Evolutionary conservation across 2,329 filamentous ascomycete genomes (phyloP), one percentile per base, ranked within the genome.

Genomic region (Verticillium alfalfae): DNA sequence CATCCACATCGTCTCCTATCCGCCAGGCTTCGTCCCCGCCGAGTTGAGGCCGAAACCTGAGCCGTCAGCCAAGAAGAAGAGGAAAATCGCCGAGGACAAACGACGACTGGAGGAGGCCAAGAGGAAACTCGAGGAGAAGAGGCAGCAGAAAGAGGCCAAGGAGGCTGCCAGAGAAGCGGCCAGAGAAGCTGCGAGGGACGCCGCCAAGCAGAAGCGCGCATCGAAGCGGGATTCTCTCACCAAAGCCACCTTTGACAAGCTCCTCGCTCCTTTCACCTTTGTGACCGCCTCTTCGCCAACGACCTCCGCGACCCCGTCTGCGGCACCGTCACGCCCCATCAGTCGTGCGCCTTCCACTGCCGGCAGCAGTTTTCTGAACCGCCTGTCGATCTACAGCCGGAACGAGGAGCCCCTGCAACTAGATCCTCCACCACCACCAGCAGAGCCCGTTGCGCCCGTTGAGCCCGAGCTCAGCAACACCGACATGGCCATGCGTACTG

Each of bases 1-100:
- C 41, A 78, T 78, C 61, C 76, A 78, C 69, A 76, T 78, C 60
- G 66, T 77, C 63, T 77, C 75, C 34, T 78, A 75, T 60, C 76
- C 76, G 3, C 67, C 75, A 2, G 76, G 76, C 60, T 78, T 78
- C 68, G 71, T 81, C 31, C 80, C 80, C 18, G 73, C 74, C 62
- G 80, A 82, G 62, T 67, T 81, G 55, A 75, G 78, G 66, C 68
- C 71, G 4, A 63, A 62, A 75, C 66, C 78, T 70, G 62, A 71
- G 66, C 57, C 76, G 73, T 66, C 78, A 73, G 62, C 66, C 9
- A 70, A 68, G 61, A 49, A 26, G 45, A 49, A 49, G 45, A 22
- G 45, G 45, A 49, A 49, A 12, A 49, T 49, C 45, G 45, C n/a
- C 13, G 45, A 49, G 22, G 45, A 49, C n/a, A 49, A 49, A 12